Conservation (phyloP, 176 grass and related monocot genomes). For the Triticum urartu region DNA sequence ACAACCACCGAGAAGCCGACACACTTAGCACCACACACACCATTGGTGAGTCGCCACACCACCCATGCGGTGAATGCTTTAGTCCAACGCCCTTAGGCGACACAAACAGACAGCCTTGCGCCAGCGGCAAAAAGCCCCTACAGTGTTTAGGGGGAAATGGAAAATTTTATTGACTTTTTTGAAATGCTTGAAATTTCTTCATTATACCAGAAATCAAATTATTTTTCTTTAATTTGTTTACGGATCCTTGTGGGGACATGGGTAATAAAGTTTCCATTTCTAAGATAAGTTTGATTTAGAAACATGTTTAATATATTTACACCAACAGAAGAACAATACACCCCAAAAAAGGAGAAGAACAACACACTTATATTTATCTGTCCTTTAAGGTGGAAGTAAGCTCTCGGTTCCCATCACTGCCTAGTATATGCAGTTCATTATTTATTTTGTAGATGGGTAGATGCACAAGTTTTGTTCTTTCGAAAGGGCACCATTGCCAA, state of each 20-base stretch:
- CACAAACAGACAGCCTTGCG: no score
- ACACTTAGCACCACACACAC: no score
- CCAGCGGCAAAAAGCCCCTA: no score
- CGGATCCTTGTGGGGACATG: not conserved
- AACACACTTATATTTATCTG: not conserved
- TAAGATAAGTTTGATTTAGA: not conserved
- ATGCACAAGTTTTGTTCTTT: not conserved
- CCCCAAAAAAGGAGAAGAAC: not conserved
- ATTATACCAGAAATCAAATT: not conserved
- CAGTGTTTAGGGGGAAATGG: no score
- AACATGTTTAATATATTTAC: not conserved
- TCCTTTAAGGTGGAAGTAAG: not conserved
- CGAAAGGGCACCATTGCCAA: not conserved
- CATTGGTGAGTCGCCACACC: no score
- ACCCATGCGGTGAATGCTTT: no score
- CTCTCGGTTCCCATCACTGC: not conserved
- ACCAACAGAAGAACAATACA: not conserved
- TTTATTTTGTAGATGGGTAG: not conserved
- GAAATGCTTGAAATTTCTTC: not conserved
- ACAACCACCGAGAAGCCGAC: no score
- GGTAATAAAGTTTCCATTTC: not conserved
- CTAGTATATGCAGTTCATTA: not conserved
- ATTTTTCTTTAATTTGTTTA: not conserved
- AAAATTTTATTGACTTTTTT: not conserved
- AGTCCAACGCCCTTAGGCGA: no score